Evolutionary conservation across 164 flowering plant genomes (phyloP).

Genomic region (Cinnamomum chago): DNA sequence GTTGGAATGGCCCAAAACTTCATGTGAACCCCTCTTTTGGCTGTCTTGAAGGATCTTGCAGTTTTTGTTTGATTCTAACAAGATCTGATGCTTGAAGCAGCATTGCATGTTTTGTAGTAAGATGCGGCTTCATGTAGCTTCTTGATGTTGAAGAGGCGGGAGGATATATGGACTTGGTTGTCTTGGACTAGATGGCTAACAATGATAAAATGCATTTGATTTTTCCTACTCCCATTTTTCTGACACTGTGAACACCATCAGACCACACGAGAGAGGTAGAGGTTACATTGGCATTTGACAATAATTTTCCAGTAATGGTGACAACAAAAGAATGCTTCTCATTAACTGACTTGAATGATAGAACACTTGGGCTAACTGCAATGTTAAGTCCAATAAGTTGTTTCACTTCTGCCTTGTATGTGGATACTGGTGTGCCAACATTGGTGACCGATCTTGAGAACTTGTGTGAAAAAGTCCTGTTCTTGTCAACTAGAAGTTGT

Average conservation of each 20-base stretch:
- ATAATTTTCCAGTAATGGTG: slow-evolving; percentile 14
- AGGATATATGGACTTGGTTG: too few species aligned
- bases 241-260: slow-evolving; percentile 49
- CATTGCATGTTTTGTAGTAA: too few species aligned
- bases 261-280: slow-evolving; percentile 51
- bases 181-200: too few species aligned
- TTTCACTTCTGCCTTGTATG: slow-evolving; percentile 30
- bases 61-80: too few species aligned
- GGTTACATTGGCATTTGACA: background rate
- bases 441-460: slow-evolving; percentile 59
- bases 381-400: slow-evolving; percentile 29
- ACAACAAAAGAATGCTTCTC: slow-evolving; percentile 38
- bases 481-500: slow-evolving; percentile 9
- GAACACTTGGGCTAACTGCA: slow-evolving; percentile 27
- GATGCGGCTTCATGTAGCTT: too few species aligned
- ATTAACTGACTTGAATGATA: slow-evolving; percentile 34
- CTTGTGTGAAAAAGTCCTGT: slow-evolving; percentile 5
- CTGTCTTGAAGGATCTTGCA: too few species aligned
- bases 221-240: too few species aligned
- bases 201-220: too few species aligned
- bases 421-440: slow-evolving; percentile 50
- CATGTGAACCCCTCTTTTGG: too few species aligned
- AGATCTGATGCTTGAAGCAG: too few species aligned
- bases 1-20: too few species aligned
- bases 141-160: too few species aligned